Conservation (phyloP, 2,329 filamentous ascomycete genomes). For the Drechslera avenae region DNA sequence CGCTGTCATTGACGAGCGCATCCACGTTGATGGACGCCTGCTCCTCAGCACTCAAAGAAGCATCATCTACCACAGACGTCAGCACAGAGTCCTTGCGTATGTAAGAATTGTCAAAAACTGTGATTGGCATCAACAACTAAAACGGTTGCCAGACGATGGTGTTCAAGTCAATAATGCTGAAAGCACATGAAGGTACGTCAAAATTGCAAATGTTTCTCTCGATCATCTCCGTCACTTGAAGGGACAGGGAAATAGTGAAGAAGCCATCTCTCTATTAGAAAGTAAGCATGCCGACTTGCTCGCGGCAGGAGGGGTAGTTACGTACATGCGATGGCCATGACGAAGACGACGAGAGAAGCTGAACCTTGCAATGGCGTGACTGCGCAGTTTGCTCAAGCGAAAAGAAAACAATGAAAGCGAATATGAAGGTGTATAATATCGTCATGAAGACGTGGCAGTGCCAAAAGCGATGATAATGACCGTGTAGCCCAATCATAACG, state of each 20-base stretch:
- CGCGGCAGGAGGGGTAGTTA: constrained; percentile 51
- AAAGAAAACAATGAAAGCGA: constrained; percentile 32
- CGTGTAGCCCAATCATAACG: constrained; percentile 41
- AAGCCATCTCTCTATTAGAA: constrained; percentile 51
- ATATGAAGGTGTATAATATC: constrained; percentile 39
- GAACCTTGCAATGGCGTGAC: constrained; percentile 43
- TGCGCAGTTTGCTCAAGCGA: constrained; percentile 40
- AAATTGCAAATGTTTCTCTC: constrained; percentile 35
- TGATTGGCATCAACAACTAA: constrained; percentile 17
- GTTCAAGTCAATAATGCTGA: constrained; percentile 18
- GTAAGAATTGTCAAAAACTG: constrained; percentile 2
- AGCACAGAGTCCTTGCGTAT: constrained; percentile 40
- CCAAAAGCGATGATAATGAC: constrained; percentile 34
- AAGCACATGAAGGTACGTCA: constrained; percentile 38
- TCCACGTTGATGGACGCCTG: constrained; percentile 69
- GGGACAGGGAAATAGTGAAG: constrained; percentile 35
- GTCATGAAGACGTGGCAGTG: constrained; percentile 41
- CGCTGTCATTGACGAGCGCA: constrained; percentile 66
- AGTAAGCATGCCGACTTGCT: constrained; percentile 48
- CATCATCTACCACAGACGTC: constrained; percentile 62
- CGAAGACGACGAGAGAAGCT: constrained; percentile 52
- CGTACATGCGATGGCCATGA: constrained; percentile 54
- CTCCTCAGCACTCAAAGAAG: constrained; percentile 62
- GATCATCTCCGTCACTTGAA: constrained; percentile 50
- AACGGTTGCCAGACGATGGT: constrained; percentile 23